Percentiles rank a stretch among this genome's conserved stretches.
Conservation (phyloP, 2,329 filamentous ascomycete genomes). For the Monilinia laxa region DNA sequence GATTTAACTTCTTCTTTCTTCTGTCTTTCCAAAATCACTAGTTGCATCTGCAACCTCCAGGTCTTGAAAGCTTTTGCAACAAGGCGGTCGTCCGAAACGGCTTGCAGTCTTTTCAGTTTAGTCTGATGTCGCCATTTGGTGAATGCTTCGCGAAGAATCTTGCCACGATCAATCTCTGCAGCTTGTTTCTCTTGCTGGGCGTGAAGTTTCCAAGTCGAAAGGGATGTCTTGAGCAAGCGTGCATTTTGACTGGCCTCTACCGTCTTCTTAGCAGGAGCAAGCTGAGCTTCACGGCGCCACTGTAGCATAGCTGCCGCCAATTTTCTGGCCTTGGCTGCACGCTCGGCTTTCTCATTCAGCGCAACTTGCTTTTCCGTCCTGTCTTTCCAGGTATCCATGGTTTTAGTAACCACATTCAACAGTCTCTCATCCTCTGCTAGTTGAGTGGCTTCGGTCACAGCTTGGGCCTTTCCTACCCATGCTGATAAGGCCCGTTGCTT, state of each 20-base stretch:
- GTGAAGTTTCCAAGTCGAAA: constrained; percentile 52
- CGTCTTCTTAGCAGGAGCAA: constrained; percentile 37
- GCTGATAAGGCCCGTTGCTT: constrained; percentile 31
- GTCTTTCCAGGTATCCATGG: constrained; percentile 33
- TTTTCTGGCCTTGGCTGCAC: constrained; percentile 23
- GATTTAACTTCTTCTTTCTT: constrained; percentile 44
- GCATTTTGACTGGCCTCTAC: constrained; percentile 47
- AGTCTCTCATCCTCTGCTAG: constrained; percentile 31
- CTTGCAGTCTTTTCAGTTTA: constrained; percentile 52
- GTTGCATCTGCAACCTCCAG: constrained; percentile 56
- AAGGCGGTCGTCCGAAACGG: constrained; percentile 55
- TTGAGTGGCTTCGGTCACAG: constrained; percentile 28
- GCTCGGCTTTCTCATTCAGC: constrained; percentile 27
- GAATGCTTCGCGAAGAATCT: constrained; percentile 57
- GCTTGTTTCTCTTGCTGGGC: constrained; percentile 49
- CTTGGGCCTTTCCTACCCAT: constrained; percentile 32
- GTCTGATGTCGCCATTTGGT: constrained; percentile 62
- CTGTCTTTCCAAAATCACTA: constrained; percentile 39
- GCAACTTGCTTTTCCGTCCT: constrained; percentile 25
- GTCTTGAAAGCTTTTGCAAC: constrained; percentile 57
- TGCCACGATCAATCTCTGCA: constrained; percentile 49
- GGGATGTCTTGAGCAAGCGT: constrained; percentile 47
- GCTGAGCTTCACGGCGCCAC: constrained; percentile 34
- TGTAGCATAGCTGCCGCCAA: constrained; percentile 30
- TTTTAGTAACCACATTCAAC: constrained; percentile 28